Evolutionary conservation across 1,284 basidiomycete species (phyloP).

Genomic region (Malassezia dermatis): DNA sequence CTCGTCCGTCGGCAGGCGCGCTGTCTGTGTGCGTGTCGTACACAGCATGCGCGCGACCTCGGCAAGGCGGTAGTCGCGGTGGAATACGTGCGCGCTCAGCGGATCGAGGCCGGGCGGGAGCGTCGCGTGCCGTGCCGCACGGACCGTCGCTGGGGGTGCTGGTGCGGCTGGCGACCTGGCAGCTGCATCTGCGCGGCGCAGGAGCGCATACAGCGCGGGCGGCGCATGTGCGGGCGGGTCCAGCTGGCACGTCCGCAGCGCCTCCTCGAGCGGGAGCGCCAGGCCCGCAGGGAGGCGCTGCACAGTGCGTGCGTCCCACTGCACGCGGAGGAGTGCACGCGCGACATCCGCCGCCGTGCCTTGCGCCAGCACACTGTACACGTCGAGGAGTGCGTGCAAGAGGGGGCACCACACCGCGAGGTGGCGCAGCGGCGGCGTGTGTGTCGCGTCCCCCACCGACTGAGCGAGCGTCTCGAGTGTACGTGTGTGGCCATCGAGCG

Average conservation of each 20-base stretch:
- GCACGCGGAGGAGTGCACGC: conserved; percentile 55
- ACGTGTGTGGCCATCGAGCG: background rate
- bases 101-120: conserved; percentile 28
- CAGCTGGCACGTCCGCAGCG: conserved; percentile 66
- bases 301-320: conserved; percentile 54
- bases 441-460: background rate
- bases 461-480: background rate
- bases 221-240: conserved; percentile 66
- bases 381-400: background rate
- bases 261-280: conserved; percentile 69
- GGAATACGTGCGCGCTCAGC: conserved; percentile 36
- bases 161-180: conserved; percentile 10
- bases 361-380: conserved; percentile 1
- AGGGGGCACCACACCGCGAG: background rate
- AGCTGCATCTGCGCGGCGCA: conserved; percentile 67
- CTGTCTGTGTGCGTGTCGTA: conserved; percentile 23
- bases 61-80: conserved; percentile 31
- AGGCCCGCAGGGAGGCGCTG: conserved; percentile 59
- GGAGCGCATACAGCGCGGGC: conserved; percentile 60
- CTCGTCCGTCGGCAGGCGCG: conserved; percentile 26
- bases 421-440: background rate
- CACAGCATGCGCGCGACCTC: conserved; percentile 41
- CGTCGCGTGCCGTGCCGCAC: conserved; percentile 9
- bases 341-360: conserved; percentile 51
- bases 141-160: conserved; percentile 7